Base-by-base conservation (phyloP, 371 early-diverging fungal genomes). In the Encephalitozoon cuniculi region DNA sequence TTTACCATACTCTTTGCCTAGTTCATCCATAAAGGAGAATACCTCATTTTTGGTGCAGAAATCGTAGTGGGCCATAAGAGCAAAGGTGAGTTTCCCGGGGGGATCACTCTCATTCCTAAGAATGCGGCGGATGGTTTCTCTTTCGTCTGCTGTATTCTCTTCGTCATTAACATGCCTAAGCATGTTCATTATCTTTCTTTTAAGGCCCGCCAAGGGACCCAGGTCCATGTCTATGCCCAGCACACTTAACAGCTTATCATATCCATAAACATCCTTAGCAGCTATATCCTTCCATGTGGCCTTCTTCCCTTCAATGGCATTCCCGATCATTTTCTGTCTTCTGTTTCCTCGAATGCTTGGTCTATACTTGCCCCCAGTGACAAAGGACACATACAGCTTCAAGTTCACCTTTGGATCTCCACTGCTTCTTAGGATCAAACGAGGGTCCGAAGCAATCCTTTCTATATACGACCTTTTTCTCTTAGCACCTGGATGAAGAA, bases 341-440 rank as follows among this genome's bases (percentile, higher is more conserved):
- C 25, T 66, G 4, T 21, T 59, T 59, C 59, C 59, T 15, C 59
- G 21, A 37, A 59, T 37, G 3, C 15, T 21, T 2, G 49, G 49
- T 12, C 15, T 66, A n/a, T 41, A 44, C n/a, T 43, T 39, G 0
- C 66, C 66, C 15, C 12, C n/a, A 5, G 66, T 44, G 3, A 66
- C 39, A 40, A 66, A 8, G n/a, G 66, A 66, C 28, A 66, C 66
- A 66, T 66, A 66, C 39, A 49, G 23, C 30, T 66, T 66, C 49
- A 66, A 18, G 25, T 66, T 66, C 30, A 15, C 40, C 23, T 64
- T 64, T 39, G 39, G n/a, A 49, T 39, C 11, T 21, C 49, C 43
- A n/a, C 18, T 30, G 43, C 32, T 30, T 43, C 49, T 66, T 23
- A 66, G 6, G 30, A 66, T 2, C 23, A 49, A n/a, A 8, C 41